Percentiles rank a stretch among this genome's conserved stretches.
These are phyloP conservation scores for Paraconiothyrium brasiliense DNA, from an alignment of 2,329 filamentous ascomycete genomes.

Conservation along the genomic window DNA sequence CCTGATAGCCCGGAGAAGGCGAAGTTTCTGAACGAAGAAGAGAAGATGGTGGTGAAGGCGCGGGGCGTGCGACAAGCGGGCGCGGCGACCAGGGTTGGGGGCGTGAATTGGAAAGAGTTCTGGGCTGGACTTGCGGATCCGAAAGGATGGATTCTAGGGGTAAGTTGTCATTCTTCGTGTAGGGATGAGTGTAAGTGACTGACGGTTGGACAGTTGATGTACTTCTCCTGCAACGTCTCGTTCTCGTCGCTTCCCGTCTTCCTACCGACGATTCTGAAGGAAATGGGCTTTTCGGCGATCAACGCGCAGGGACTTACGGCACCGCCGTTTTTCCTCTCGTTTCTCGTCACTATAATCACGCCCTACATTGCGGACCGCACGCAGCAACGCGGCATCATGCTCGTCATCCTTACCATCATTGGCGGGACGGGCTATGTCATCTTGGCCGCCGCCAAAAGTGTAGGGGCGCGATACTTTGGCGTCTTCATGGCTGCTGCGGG, in stretches of 20 bases:
- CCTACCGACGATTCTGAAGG: constrained; percentile 54
- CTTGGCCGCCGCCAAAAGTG: constrained; percentile 65
- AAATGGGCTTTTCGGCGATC: constrained; percentile 74
- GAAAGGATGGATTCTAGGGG: constrained; percentile 47
- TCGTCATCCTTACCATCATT: constrained; percentile 65
- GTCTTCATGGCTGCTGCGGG: constrained; percentile 67
- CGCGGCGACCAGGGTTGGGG: constrained; percentile 36
- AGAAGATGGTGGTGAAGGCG: constrained; percentile 46
- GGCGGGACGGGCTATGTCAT: constrained; percentile 72
- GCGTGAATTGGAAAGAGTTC: constrained; percentile 41
- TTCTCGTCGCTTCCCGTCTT: constrained; percentile 63
- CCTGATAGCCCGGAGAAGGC: constrained; percentile 57
- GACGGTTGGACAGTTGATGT: constrained; percentile 36
- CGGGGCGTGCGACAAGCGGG: constrained; percentile 45
- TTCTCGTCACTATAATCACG: constrained; percentile 68
- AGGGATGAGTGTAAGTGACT: neutral
- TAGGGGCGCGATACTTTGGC: constrained; percentile 61
- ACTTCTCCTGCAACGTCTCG: constrained; percentile 54
- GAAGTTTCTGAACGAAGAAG: constrained; percentile 53
- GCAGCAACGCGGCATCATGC: constrained; percentile 70
- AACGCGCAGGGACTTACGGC: constrained; percentile 77
- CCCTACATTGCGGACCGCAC: constrained; percentile 73
- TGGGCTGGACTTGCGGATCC: constrained; percentile 39
- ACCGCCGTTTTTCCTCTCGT: constrained; percentile 74
- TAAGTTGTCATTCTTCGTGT: constrained; percentile 23